Conservation (phyloP, 2,329 filamentous ascomycete genomes). For the Podosphaera aphanis region DNA sequence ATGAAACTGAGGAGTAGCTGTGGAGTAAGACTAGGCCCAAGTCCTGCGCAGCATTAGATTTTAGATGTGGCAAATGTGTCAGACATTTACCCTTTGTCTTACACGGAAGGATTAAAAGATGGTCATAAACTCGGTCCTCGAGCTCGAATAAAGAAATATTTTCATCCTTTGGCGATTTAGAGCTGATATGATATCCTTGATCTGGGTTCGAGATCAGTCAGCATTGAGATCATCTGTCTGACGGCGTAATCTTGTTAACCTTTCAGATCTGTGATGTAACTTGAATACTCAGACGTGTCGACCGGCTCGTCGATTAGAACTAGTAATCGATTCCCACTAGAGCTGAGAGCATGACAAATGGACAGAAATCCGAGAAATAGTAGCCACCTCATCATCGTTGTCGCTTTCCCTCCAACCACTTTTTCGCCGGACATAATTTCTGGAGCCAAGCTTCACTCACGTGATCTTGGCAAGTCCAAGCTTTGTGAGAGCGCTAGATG, state of each 20-base stretch:
- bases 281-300: slow-evolving; percentile 64
- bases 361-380: slow-evolving; percentile 42
- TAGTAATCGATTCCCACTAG: slow-evolving; percentile 55
- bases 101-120: slow-evolving; percentile 67
- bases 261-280: slow-evolving; percentile 51
- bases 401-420: neutral
- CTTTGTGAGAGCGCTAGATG: neutral
- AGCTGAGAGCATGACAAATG: slow-evolving; percentile 53
- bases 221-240: neutral
- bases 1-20: slow-evolving; percentile 74
- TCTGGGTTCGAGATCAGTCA: slow-evolving; percentile 23
- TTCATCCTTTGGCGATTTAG: slow-evolving; percentile 65
- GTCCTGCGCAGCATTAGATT: slow-evolving; percentile 28
- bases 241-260: slow-evolving; percentile 23
- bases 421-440: neutral
- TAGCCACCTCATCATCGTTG: slow-evolving; percentile 43
- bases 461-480: slow-evolving; percentile 1
- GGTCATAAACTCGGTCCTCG: slow-evolving; percentile 75
- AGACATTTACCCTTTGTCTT: slow-evolving; percentile 54
- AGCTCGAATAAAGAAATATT: slow-evolving; percentile 58
- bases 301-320: slow-evolving; percentile 65
- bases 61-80: neutral
- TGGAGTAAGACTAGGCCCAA: slow-evolving; percentile 71
- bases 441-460: neutral
- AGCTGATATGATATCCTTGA: slow-evolving; percentile 59